phyloP scores from a whole-genome alignment of 1,139 yeast genomes.

The Candida glucosophila region DNA sequence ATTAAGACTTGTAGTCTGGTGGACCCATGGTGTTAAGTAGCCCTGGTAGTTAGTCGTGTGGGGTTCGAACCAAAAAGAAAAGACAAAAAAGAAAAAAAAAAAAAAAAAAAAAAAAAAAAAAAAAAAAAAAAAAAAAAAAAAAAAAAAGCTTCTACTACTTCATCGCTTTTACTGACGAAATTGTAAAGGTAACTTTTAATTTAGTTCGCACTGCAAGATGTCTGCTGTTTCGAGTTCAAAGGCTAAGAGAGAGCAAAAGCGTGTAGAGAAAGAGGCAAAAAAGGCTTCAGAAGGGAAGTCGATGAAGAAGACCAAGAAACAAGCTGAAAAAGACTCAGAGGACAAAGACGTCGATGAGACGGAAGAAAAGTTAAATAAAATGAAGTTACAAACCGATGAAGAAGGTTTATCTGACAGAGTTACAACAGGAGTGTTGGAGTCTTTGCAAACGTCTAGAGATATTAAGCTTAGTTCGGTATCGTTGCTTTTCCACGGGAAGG shows the following conservation, averaged over 20 bases:
- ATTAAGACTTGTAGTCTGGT: too few species aligned
- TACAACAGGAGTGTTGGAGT: constrained; percentile 92
- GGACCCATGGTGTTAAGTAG: too few species aligned
- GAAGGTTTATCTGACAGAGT: constrained; percentile 96
- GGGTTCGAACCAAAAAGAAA: too few species aligned
- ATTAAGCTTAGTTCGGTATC: constrained; percentile 85
- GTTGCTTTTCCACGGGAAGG: constrained; percentile 94
- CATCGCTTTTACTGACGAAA: too few species aligned
- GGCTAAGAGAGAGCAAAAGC: constrained; percentile 94
- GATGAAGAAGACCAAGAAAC: constrained; percentile 53
- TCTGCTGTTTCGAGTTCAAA: constrained; percentile 80
- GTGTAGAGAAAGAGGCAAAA: constrained; percentile 50
- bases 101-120: too few species aligned
- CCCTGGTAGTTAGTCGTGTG: too few species aligned
- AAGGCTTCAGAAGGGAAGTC: constrained; percentile 70
- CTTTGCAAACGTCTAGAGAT: constrained; percentile 87
- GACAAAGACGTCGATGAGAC: constrained; percentile 54
- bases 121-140: too few species aligned
- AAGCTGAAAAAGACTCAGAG: constrained; percentile 48
- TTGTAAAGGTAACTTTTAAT: background rate
- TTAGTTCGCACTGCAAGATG: constrained; percentile 1
- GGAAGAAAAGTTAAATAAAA: constrained; percentile 70
- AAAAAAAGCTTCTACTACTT: too few species aligned
- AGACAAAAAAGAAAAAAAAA: too few species aligned
- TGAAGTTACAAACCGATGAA: constrained; percentile 88